These are phyloP conservation scores for Suillus luteus DNA, from an alignment of 768 basidiomycete genomes.

Conservation along the genomic window DNA sequence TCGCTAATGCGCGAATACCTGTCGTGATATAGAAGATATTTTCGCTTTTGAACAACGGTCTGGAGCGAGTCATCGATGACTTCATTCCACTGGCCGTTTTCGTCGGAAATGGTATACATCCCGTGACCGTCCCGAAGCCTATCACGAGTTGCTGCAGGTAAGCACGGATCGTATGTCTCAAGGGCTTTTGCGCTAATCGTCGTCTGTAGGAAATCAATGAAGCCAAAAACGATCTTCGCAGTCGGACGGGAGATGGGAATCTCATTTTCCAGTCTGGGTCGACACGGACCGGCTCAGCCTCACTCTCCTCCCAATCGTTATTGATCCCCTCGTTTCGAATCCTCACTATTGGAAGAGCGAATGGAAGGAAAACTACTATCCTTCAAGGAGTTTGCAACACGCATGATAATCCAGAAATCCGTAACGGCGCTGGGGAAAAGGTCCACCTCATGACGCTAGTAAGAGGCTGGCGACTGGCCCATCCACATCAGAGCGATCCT, in stretches of 20 bases:
- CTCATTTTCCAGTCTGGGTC: too few species aligned
- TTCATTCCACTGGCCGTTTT: slow-evolving; percentile 97
- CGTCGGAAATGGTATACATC: slow-evolving; percentile 91
- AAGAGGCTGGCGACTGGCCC: too few species aligned
- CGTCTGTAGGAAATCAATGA: slow-evolving; percentile 55
- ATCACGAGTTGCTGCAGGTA: slow-evolving; percentile 65
- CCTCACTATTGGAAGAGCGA: too few species aligned
- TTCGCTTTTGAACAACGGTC: slow-evolving; percentile 81
- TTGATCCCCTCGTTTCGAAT: too few species aligned
- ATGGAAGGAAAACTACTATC: too few species aligned
- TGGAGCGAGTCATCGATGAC: slow-evolving; percentile 97
- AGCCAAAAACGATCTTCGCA: slow-evolving; percentile 59
- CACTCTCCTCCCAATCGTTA: too few species aligned
- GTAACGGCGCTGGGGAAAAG: too few species aligned
- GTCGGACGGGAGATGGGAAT: slow-evolving; percentile 24
- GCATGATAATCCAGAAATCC: too few species aligned
- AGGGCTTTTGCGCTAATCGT: neutral
- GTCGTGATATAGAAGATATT: slow-evolving; percentile 58
- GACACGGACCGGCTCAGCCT: too few species aligned
- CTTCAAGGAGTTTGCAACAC: too few species aligned
- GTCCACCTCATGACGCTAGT: too few species aligned
- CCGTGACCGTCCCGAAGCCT: slow-evolving; percentile 79
- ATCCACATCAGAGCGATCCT: too few species aligned
- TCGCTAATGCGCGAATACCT: slow-evolving; percentile 96
- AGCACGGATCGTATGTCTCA: slow-evolving; percentile 26